phyloP scores from a whole-genome alignment of 1,139 yeast species.

The Taphrina wiesneri region DNA sequence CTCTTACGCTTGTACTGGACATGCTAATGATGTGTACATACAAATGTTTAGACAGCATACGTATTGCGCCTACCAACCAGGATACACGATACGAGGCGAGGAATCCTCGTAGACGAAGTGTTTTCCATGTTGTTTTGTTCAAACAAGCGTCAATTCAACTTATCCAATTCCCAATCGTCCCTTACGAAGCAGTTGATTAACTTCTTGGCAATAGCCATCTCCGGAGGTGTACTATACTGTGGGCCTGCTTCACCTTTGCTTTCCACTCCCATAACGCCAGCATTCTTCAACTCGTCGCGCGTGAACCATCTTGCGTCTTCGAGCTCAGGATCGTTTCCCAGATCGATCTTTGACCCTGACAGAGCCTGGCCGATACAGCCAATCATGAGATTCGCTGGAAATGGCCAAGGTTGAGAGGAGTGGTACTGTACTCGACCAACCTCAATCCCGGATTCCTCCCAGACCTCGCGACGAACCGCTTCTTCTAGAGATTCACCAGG shows the following conservation, averaged over 20 bases:
- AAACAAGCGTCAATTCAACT: background rate
- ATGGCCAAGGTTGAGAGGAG: constrained; percentile 93
- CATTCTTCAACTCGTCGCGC: constrained; percentile 64
- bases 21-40: no score
- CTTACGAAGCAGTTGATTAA: constrained; percentile 43
- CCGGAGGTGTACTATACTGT: constrained; percentile 50
- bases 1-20: no score
- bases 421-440: constrained; percentile 61
- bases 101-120: no score
- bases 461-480: constrained; percentile 82
- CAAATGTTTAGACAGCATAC: no score
- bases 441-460: constrained; percentile 92
- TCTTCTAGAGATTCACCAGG: constrained; percentile 90
- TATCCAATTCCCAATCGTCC: constrained; percentile 30
- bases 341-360: constrained; percentile 62
- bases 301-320: constrained; percentile 42
- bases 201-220: constrained; percentile 54
- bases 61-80: no score
- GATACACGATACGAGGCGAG: no score
- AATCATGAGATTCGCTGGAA: constrained; percentile 88
- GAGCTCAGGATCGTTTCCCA: constrained; percentile 82
- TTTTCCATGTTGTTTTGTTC: no score
- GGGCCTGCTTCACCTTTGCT: constrained; percentile 40
- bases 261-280: constrained; percentile 51
- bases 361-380: constrained; percentile 73